Evolutionary conservation across 495 filamentous ascomycete genomes (phyloP).

Genomic region (Paragyromitra xinjiangensis): DNA sequence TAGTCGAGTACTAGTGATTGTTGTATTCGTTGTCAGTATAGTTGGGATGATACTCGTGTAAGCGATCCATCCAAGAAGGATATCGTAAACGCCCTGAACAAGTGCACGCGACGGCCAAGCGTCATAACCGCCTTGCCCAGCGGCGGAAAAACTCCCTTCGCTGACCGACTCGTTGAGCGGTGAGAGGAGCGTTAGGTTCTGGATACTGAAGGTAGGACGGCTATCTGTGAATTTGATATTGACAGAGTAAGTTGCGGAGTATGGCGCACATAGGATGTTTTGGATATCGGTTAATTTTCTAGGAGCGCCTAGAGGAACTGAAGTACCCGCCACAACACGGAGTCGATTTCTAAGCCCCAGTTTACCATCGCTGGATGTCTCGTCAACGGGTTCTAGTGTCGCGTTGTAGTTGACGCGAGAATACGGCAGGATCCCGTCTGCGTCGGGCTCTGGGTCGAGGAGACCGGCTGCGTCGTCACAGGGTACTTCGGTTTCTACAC

Average conservation of each 20-base stretch:
- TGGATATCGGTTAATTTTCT: background rate
- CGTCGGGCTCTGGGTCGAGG: background rate
- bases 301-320: background rate
- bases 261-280: background rate
- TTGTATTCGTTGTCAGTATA: background rate
- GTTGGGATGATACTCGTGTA: background rate
- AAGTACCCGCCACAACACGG: background rate
- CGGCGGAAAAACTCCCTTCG: background rate
- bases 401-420: constrained; percentile 11
- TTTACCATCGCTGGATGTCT: background rate
- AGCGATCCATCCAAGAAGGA: constrained; percentile 6
- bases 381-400: background rate
- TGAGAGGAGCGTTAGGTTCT: background rate
- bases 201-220: background rate
- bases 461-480: background rate
- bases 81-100: background rate
- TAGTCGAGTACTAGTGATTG: background rate
- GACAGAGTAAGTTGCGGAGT: constrained; percentile 2
- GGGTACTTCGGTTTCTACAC: background rate
- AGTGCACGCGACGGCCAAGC: background rate
- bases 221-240: background rate
- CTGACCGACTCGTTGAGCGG: background rate
- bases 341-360: constrained; percentile 5
- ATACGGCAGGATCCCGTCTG: background rate
- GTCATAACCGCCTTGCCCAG: background rate